Base-by-base conservation (phyloP, 2,329 filamentous ascomycete genomes). In the Xylariaceae sp. region DNA sequence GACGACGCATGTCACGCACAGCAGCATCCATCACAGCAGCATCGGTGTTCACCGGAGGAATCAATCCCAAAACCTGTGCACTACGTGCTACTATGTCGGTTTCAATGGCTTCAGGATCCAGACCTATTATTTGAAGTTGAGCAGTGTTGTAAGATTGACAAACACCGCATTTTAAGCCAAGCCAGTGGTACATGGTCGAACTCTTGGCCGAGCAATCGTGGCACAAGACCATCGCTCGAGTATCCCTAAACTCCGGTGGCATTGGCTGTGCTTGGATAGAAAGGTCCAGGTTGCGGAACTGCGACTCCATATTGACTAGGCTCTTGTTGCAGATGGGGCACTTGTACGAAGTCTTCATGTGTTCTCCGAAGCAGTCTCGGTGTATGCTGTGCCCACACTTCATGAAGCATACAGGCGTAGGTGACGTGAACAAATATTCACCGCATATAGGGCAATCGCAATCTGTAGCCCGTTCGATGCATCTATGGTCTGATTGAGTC, bases 291-390 rank as follows among this genome's bases (percentile, higher is more conserved):
- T 95, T 95, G 45, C 92, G 87, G 78, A 98, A 99, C 66, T 96
- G 90, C 33, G 91, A 85, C 70, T 97, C 94, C 94, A 99, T 99
- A 71, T 98, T 98, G 64, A 92, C 86, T n/a, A 96, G 89, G 63
- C 91, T 96, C 75, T 95, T 96, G 77, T 89, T 96, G 82, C 95
- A 99, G 45, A 97, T 92, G 0, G 94, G 95, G 69, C 95, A 99
- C 70, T 94, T 96, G 78, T 98, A 99, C 5, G 93, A 96, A 3
- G 87, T 87, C 67, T 88, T 88, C 80, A 96, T 93, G 71, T 96
- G 90, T 66, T 95, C 86, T 41, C 91, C 86, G 70, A 96, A 95
- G 75, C 95, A 99, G 56, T 85, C 86, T 67, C 90, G 88, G 75
- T 99, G 95, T 71, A 99, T 96, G 69, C 94, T 96, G 73, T 99